A percentile compares a stretch with the other conserved stretches of the same genome.
These are phyloP conservation scores for Aspergillus japonicus DNA, from an alignment of 2,329 filamentous ascomycete genomes.

Conservation along the genomic window DNA sequence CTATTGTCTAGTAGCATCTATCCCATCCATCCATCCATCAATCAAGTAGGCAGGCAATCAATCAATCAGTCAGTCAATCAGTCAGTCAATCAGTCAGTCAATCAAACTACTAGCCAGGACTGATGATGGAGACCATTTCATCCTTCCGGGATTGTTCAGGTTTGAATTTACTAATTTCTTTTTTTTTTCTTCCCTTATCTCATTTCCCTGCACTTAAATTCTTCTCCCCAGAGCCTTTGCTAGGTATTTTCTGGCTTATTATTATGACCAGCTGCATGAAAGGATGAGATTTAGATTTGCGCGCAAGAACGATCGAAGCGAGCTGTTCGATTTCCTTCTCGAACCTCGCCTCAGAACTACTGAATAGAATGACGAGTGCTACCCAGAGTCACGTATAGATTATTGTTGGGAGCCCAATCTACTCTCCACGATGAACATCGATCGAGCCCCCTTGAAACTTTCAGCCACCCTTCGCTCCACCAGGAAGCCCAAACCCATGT, in stretches of 20 bases:
- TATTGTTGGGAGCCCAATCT: not conserved
- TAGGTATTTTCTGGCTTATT: not conserved
- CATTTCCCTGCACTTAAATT: too few species aligned
- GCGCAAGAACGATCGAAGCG: not conserved
- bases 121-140: not conserved
- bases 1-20: not conserved
- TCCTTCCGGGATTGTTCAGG: not conserved
- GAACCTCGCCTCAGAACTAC: not conserved
- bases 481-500: not conserved
- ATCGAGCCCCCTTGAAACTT: not conserved
- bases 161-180: not conserved
- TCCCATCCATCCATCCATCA: not conserved
- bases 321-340: not conserved
- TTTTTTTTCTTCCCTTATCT: not conserved
- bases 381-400: not conserved
- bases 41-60: not conserved
- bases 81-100: not conserved
- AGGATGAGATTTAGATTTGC: not conserved
- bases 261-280: not conserved
- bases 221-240: not conserved
- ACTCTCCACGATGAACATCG: not conserved
- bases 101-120: conserved; percentile 1
- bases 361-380: not conserved
- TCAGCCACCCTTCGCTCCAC: not conserved
- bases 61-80: not conserved